Percentiles rank a stretch among this genome's conserved stretches.
Evolutionary conservation across 345 rosid genomes (phyloP).

Genomic region (Eucalyptus curtisii): DNA sequence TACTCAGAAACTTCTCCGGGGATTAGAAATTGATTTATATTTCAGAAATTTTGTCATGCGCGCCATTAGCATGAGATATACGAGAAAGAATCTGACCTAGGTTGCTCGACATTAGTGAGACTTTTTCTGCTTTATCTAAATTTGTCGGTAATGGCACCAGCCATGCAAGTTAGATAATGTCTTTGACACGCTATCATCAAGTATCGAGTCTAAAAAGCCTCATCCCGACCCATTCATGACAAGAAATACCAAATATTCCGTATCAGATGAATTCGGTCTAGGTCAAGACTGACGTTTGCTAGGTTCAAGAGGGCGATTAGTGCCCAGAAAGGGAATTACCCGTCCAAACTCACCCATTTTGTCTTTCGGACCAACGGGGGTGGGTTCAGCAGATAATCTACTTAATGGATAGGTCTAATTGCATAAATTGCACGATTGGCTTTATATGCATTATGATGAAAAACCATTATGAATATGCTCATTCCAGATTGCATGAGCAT

Average conservation of each 20-base stretch:
- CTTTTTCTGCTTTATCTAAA: no score
- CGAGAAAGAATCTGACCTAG: background rate
- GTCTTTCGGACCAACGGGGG: background rate
- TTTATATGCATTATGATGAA: background rate
- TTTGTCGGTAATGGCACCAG: background rate
- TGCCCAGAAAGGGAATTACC: background rate
- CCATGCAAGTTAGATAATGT: background rate
- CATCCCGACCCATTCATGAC: background rate
- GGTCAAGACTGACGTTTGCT: background rate
- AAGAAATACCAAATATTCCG: background rate
- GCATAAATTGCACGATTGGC: background rate
- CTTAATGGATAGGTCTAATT: background rate
- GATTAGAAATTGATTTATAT: rapidly evolving
- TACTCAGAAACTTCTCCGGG: rapidly evolving
- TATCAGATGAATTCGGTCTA: background rate
- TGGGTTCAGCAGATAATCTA: background rate
- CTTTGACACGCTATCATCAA: background rate
- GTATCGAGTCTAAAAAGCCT: background rate
- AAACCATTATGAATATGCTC: background rate
- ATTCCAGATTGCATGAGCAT: background rate
- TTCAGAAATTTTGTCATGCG: rapidly evolving
- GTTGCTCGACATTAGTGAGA: background rate
- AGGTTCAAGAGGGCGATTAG: background rate
- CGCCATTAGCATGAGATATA: no score
- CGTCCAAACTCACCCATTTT: background rate